A percentile compares a stretch with the other conserved stretches of the same genome.
Conservation (phyloP, 495 filamentous ascomycete genomes). For the Bathelium albidoporum region DNA sequence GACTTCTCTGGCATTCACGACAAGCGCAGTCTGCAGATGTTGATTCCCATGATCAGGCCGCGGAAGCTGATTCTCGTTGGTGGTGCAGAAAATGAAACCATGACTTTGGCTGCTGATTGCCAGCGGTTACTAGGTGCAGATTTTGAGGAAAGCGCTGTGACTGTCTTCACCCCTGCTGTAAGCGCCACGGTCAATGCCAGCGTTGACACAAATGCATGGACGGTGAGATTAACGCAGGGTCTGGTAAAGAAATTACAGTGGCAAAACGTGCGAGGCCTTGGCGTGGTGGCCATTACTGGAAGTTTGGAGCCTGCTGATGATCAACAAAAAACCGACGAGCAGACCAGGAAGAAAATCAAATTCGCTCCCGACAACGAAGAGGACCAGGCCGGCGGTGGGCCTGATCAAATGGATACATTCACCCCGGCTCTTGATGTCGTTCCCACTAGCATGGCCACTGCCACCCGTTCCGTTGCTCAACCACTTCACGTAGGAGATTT, state of each 20-base stretch:
- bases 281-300: conserved; percentile 79
- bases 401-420: conserved; percentile 8
- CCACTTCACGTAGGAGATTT: conserved; percentile 93
- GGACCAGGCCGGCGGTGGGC: conserved; percentile 18
- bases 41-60: conserved; percentile 88
- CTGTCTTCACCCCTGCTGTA: conserved; percentile 69
- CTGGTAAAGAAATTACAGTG: conserved; percentile 79
- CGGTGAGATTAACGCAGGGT: conserved; percentile 72
- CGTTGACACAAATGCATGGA: conserved; percentile 96
- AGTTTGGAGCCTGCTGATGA: conserved; percentile 37
- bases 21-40: conserved; percentile 81
- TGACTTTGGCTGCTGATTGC: conserved; percentile 67
- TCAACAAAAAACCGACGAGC: conserved; percentile 38
- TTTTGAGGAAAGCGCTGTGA: conserved; percentile 36
- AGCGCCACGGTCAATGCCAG: conserved; percentile 73
- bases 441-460: conserved; percentile 63
- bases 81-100: conserved; percentile 67
- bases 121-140: conserved; percentile 56
- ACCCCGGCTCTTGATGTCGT: conserved; percentile 66
- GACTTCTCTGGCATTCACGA: conserved; percentile 92
- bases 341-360: conserved; percentile 56
- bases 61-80: conserved; percentile 84
- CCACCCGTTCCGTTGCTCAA: conserved; percentile 66
- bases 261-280: conserved; percentile 84
- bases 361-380: conserved; percentile 30